These are phyloP conservation scores for Solanum megistacrolobum DNA, from an alignment of 257 asterid genomes.

Conservation along the genomic window DNA sequence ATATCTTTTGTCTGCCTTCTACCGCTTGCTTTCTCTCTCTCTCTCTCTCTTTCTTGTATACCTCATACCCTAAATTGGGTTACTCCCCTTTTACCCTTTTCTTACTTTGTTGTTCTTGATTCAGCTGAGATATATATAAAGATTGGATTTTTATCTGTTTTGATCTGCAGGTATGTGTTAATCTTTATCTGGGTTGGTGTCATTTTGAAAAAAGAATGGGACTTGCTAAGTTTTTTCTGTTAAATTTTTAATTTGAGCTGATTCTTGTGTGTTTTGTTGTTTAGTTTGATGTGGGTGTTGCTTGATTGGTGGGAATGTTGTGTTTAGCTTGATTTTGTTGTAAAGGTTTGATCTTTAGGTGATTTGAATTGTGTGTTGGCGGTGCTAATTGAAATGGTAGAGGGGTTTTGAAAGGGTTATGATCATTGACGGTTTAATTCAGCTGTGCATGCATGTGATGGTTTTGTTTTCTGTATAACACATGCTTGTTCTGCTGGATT, in stretches of 20 bases:
- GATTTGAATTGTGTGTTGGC: conserved; percentile 4
- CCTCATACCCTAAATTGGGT: conserved; percentile 43
- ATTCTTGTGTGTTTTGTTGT: conserved; percentile 20
- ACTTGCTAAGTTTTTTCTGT: background rate
- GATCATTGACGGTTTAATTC: background rate
- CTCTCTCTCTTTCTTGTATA: conserved; percentile 28
- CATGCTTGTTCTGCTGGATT: background rate
- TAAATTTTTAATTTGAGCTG: conserved; percentile 35
- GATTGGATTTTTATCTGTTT: conserved; percentile 20
- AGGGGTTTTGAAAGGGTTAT: background rate
- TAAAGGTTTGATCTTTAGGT: conserved; percentile 13
- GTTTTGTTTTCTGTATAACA: background rate
- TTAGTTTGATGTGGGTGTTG: conserved; percentile 17
- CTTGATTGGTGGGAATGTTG: conserved; percentile 19
- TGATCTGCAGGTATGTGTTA: conserved; percentile 38
- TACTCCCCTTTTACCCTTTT: conserved; percentile 29
- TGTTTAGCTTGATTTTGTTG: conserved; percentile 12
- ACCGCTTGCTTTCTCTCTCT: background rate
- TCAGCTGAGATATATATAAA: background rate
- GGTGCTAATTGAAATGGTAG: background rate
- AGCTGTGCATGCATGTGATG: conserved; percentile 7
- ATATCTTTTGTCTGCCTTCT: conserved; percentile 6
- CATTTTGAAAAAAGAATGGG: background rate
- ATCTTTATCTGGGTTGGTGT: conserved; percentile 16
- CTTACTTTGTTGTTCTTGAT: conserved; percentile 15